Conservation (phyloP, 495 filamentous ascomycete species). For the Physcia stellaris region DNA sequence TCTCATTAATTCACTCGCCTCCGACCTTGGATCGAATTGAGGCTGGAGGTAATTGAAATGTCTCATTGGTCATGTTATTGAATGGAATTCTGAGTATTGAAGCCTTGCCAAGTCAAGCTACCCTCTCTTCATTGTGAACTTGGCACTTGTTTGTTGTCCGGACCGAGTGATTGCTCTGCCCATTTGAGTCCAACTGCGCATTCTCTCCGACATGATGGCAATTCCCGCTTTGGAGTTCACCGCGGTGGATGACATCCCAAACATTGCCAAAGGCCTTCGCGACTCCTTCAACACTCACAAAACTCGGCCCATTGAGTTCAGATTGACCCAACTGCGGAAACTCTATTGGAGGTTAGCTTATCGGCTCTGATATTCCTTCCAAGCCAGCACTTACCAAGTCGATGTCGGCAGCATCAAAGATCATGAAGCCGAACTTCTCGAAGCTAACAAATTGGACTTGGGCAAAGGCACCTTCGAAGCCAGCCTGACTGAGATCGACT, state of each 20-base stretch:
- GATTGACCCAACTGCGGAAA: constrained; percentile 73
- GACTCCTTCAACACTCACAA: constrained; percentile 60
- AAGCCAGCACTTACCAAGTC: background rate
- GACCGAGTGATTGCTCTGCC: too few species aligned
- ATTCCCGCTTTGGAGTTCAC: constrained; percentile 45
- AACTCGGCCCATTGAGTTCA: constrained; percentile 68
- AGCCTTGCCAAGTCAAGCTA: too few species aligned
- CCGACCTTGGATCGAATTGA: too few species aligned
- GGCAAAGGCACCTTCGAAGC: constrained; percentile 60
- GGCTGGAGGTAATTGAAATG: too few species aligned
- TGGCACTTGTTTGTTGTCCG: too few species aligned
- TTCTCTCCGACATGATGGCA: too few species aligned
- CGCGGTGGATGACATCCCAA: constrained; percentile 49
- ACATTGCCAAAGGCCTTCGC: constrained; percentile 40
- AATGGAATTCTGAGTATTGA: too few species aligned
- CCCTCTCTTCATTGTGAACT: too few species aligned
- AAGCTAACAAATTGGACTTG: constrained; percentile 62
- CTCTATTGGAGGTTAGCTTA: constrained; percentile 71
- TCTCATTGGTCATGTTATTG: too few species aligned
- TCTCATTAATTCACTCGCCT: too few species aligned
- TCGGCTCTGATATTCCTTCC: background rate
- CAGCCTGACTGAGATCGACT: constrained; percentile 54
- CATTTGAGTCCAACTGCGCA: too few species aligned
- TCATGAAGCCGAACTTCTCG: constrained; percentile 50
- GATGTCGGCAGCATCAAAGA: constrained; percentile 47